Percentiles rank a stretch among this genome's conserved stretches.
Evolutionary conservation across 176 grass and related monocot species (phyloP).

Genomic region (Poa pratensis): DNA sequence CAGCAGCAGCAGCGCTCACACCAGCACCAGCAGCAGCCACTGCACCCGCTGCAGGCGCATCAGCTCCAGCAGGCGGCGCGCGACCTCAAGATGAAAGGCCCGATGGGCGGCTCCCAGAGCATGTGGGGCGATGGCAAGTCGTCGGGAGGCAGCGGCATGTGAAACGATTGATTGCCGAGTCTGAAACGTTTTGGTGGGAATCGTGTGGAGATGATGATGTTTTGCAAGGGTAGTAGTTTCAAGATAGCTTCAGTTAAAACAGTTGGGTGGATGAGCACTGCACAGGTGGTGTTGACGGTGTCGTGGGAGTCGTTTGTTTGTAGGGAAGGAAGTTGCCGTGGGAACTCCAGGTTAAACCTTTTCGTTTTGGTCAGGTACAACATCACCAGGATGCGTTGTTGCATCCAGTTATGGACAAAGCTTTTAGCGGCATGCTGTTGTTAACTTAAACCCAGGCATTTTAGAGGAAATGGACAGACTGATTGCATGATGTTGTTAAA

Average conservation of each 20-base stretch:
- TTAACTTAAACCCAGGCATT: background rate
- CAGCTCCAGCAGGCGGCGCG: conserved; percentile 53
- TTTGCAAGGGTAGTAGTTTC: conserved; percentile 33
- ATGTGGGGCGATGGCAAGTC: conserved; percentile 54
- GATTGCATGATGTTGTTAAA: background rate
- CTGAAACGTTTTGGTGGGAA: conserved; percentile 13
- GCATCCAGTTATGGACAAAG: background rate
- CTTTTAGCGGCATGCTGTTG: background rate
- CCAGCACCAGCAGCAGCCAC: conserved; percentile 27
- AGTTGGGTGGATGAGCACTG: conserved; percentile 25
- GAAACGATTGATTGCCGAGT: background rate
- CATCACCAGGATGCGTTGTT: background rate
- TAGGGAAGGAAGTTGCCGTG: conserved; percentile 13
- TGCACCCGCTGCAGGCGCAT: conserved; percentile 45
- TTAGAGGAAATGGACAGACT: conserved; percentile 28
- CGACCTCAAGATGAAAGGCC: conserved; percentile 65
- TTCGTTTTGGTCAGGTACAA: background rate
- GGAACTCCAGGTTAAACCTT: conserved; percentile 8
- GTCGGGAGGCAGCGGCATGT: conserved; percentile 40
- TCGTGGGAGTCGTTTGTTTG: conserved; percentile 15
- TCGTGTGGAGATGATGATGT: conserved; percentile 15
- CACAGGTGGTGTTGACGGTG: conserved; percentile 10
- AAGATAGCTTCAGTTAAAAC: background rate
- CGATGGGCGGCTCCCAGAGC: conserved; percentile 38
- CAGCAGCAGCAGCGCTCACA: conserved; percentile 49